Evolutionary conservation across 345 rosid species (phyloP).

Genomic region (Syzygium aqueum): DNA sequence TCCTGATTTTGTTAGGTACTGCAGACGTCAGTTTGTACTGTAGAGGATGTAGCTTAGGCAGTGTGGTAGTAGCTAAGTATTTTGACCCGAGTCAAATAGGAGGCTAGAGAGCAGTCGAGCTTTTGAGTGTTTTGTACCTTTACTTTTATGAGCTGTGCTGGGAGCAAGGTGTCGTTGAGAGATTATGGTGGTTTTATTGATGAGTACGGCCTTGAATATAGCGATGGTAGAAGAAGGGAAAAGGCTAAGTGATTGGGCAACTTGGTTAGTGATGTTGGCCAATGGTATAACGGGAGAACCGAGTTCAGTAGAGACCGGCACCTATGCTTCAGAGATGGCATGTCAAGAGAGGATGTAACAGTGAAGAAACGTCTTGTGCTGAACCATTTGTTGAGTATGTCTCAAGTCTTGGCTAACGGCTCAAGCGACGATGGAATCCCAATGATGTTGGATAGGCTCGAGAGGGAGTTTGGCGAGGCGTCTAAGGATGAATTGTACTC

Average conservation of each 20-base stretch:
- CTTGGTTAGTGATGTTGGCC: background rate
- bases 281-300: background rate
- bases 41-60: background rate
- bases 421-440: background rate
- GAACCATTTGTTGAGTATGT: background rate
- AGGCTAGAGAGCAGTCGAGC: background rate
- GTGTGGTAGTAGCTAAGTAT: background rate
- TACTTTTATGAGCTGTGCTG: background rate
- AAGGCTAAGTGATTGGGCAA: background rate
- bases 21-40: background rate
- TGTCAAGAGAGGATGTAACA: background rate
- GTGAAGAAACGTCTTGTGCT: background rate
- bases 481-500: background rate
- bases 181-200: background rate
- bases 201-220: background rate
- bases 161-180: background rate
- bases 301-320: background rate
- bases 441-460: background rate
- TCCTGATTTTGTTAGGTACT: background rate
- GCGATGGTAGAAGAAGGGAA: background rate
- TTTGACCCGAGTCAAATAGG: background rate
- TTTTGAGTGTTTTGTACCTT: background rate
- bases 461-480: background rate
- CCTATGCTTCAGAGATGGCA: background rate
- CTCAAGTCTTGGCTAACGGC: background rate